phyloP scores from a whole-genome alignment of 208 protist species.

The Wallacemonas sp. region DNA sequence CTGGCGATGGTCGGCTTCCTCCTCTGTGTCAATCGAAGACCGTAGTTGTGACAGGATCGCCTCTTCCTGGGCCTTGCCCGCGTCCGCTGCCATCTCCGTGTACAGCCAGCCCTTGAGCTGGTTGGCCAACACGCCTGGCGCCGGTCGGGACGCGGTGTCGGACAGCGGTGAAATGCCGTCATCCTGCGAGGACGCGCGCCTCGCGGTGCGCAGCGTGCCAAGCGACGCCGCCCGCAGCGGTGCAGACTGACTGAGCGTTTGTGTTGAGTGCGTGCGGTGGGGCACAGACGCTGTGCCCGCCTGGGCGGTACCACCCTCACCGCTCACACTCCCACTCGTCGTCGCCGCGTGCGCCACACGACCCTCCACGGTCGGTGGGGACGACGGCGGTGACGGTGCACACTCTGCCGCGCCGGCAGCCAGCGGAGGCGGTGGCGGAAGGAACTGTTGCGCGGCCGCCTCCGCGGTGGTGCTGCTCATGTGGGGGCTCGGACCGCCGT shows the following conservation, averaged over 20 bases:
- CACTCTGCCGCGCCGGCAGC: too few species aligned
- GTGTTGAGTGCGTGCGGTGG: too few species aligned
- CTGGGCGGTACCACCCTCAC: too few species aligned
- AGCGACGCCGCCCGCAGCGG: background rate
- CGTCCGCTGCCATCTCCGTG: constrained; percentile 37
- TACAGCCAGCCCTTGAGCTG: constrained; percentile 54
- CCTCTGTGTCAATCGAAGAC: constrained; percentile 19
- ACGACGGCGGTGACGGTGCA: too few species aligned
- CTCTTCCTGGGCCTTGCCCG: constrained; percentile 21
- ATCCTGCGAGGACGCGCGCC: background rate
- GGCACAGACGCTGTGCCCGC: too few species aligned
- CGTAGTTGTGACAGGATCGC: constrained; percentile 15
- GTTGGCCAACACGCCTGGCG: constrained; percentile 6
- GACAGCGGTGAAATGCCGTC: constrained; percentile 1
- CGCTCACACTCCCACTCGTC: too few species aligned
- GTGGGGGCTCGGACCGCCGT: background rate
- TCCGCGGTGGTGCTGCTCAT: too few species aligned
- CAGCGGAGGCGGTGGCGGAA: too few species aligned
- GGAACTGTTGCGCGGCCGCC: too few species aligned
- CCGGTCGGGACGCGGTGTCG: background rate
- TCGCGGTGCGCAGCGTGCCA: background rate
- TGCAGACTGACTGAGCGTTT: too few species aligned
- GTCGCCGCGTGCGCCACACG: too few species aligned
- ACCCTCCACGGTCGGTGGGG: too few species aligned
- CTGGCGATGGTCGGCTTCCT: background rate